Evolutionary conservation across 1,284 basidiomycete species (phyloP).

Genomic region (Cutaneotrichosporon sp.): DNA sequence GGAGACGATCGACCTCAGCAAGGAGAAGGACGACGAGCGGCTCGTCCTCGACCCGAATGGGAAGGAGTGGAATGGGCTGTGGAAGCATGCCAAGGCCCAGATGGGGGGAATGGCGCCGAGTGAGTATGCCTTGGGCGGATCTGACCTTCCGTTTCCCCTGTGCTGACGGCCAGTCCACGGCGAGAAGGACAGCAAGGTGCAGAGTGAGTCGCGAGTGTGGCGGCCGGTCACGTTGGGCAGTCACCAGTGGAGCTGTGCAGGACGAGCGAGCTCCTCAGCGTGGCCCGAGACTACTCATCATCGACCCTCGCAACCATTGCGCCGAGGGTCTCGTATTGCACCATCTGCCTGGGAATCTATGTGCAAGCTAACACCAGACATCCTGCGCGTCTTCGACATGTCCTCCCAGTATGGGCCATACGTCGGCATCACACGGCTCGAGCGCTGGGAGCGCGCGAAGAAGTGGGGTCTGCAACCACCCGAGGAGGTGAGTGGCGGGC

Average conservation of each 20-base stretch:
- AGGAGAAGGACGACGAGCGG: slow-evolving; percentile 18
- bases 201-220: slow-evolving; percentile 36
- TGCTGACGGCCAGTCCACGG: slow-evolving; percentile 19
- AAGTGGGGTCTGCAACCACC: slow-evolving; percentile 81
- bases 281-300: too few species aligned
- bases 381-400: slow-evolving; percentile 79
- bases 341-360: too few species aligned
- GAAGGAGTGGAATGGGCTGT: slow-evolving; percentile 61
- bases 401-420: slow-evolving; percentile 83
- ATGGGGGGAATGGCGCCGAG: slow-evolving; percentile 58
- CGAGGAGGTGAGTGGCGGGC: slow-evolving; percentile 67
- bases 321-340: too few species aligned
- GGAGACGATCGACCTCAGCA: slow-evolving; percentile 9
- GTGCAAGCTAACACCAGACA: slow-evolving; percentile 66
- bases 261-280: too few species aligned
- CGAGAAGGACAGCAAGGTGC: slow-evolving; percentile 46
- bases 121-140: too few species aligned
- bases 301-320: too few species aligned
- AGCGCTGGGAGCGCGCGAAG: slow-evolving; percentile 85
- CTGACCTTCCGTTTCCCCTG: not conserved
- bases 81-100: slow-evolving; percentile 58
- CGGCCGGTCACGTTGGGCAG: not conserved
- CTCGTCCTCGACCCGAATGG: slow-evolving; percentile 54
- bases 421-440: slow-evolving; percentile 75
- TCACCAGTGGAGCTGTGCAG: too few species aligned